Conservation (phyloP, 2,329 filamentous ascomycete species). For the Talaromyces sp. region DNA sequence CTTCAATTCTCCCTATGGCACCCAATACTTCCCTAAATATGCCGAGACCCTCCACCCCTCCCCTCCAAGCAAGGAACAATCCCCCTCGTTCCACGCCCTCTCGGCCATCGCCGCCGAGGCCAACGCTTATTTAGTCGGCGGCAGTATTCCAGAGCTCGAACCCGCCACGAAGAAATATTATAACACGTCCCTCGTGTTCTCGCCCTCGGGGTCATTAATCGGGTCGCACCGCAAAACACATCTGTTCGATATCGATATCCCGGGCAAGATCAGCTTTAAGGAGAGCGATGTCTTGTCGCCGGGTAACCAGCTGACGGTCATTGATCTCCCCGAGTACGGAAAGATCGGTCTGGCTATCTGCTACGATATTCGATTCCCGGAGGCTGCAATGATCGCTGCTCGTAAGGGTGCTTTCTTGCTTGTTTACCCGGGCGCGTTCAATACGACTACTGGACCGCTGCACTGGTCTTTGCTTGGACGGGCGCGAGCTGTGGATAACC, state of each 20-base stretch:
- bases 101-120: constrained; percentile 77
- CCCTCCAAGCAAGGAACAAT: constrained; percentile 69
- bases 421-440: constrained; percentile 96
- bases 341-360: constrained; percentile 88
- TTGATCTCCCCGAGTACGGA: constrained; percentile 87
- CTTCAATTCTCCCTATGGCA: constrained; percentile 98
- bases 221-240: constrained; percentile 91
- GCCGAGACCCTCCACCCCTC: constrained; percentile 84
- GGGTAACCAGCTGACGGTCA: constrained; percentile 80
- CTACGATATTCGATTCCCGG: constrained; percentile 97
- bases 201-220: constrained; percentile 75
- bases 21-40: constrained; percentile 85
- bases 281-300: constrained; percentile 88
- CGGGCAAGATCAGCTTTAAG: constrained; percentile 86
- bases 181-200: constrained; percentile 88
- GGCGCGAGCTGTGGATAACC: constrained; percentile 87
- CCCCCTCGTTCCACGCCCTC: constrained; percentile 84
- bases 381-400: constrained; percentile 86
- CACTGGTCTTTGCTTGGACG: constrained; percentile 87
- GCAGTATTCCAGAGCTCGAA: constrained; percentile 85
- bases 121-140: constrained; percentile 80
- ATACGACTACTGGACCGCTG: constrained; percentile 84
- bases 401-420: constrained; percentile 84
- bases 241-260: constrained; percentile 97
- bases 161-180: constrained; percentile 71